A percentile compares a stretch with the other conserved stretches of the same genome.
phyloP scores from a whole-genome alignment of 1,139 yeast species.

The Protomyces arabidopsidicola region DNA sequence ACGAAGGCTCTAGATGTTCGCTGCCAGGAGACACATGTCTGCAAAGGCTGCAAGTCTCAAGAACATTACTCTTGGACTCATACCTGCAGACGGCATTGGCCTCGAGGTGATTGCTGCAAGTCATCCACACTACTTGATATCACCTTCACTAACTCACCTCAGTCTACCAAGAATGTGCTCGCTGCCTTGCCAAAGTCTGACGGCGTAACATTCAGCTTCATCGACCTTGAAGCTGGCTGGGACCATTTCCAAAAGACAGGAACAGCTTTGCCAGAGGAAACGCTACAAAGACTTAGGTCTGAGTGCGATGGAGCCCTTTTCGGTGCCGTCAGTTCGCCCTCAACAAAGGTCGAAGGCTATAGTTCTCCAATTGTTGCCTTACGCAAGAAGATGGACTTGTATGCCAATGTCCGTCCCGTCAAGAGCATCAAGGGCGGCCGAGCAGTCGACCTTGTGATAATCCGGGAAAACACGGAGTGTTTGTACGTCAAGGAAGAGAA shows the following conservation, averaged over 20 bases:
- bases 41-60: conserved; percentile 5
- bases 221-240: conserved; percentile 86
- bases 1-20: background rate
- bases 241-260: conserved; percentile 91
- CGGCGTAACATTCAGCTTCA: conserved; percentile 77
- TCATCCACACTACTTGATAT: background rate
- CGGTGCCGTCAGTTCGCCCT: conserved; percentile 90
- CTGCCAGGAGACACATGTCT: background rate
- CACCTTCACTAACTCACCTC: conserved; percentile 55
- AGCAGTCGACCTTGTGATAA: conserved; percentile 95
- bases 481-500: conserved; percentile 83
- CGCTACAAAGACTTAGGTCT: conserved; percentile 69
- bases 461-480: conserved; percentile 97
- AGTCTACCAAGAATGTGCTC: conserved; percentile 50
- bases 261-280: conserved; percentile 87
- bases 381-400: conserved; percentile 87
- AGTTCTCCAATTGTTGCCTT: conserved; percentile 97
- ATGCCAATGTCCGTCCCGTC: conserved; percentile 96
- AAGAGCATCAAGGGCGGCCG: conserved; percentile 81
- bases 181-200: conserved; percentile 72
- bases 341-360: conserved; percentile 89
- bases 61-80: conserved; percentile 48
- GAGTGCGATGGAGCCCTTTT: conserved; percentile 96
- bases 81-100: conserved; percentile 98
- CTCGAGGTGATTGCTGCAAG: conserved; percentile 82